Evolutionary conservation across 805 yeast genomes (phyloP), one percentile per base, ranked within the genome.

Genomic region (Wickerhamiella nectarea): DNA sequence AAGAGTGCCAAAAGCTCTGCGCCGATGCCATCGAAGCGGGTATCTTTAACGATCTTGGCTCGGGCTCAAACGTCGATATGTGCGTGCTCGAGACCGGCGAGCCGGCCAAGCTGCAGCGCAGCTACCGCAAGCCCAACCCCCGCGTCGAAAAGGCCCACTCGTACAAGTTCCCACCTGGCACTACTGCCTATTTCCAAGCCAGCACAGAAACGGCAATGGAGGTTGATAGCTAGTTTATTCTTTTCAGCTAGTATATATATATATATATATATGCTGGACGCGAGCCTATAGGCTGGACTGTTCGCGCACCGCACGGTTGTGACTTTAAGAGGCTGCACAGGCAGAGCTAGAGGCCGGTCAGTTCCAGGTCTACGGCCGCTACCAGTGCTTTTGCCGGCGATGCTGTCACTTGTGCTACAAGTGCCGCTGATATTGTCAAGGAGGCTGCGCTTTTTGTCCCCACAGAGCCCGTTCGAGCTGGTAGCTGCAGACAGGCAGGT

Each of bases 11-110:
- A 67, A 76, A 75, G 53, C 70, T 91, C 43, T 89, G 95, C 49
- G 69, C 95, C 3, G 86, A 83, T 52, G 97, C 97, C 20, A 91
- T 91, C 57, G 83, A 84, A 65, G 85, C 95, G 14, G 98, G 98
- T 74, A 89, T 91, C 57, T 91, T 95, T 95, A 91, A 91, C 64
- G 98, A 91, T 70, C 74, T 89, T 59, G 98, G 98, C 40, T 89
- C 97, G 1, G 98, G 98, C 61, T 91, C 98, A 22, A 91, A 91
- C 59, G 97, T 91, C 29, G 98, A 91, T 61, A 69, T 91, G 50
- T 91, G 97, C 69, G 97, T 91, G 14, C 85, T 91, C 93, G 96
- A 89, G 65, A 67, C 74, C 34, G 95, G 91, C 49, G 77, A 58
- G 56, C 67, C 66, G 18, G 95, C 97, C 8, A 75, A 72, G 49